Conservation (phyloP, 805 yeast genomes). For the Wilhelminamyces savonicus region DNA sequence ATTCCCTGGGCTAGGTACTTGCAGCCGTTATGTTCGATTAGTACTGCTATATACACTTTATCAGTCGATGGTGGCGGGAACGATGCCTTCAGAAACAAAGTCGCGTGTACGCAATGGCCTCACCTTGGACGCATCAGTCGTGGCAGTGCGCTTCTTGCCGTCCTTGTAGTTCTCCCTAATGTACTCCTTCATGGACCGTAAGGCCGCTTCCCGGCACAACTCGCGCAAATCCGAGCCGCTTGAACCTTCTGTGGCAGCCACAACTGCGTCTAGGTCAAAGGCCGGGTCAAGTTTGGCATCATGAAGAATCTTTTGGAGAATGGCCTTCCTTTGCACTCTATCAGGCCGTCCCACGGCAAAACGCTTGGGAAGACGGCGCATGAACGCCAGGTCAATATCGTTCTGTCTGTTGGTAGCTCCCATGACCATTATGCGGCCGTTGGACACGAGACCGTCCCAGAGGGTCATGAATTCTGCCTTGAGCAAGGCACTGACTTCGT, state of each 20-base stretch:
- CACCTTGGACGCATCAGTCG: constrained; percentile 31
- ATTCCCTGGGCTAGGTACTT: too few relatives aligned
- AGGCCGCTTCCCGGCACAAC: constrained; percentile 87
- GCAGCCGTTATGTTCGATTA: too few relatives aligned
- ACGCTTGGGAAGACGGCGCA: constrained; percentile 88
- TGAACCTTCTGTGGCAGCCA: constrained; percentile 54
- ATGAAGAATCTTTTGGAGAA: constrained; percentile 60
- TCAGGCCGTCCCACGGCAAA: constrained; percentile 75
- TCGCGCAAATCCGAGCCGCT: constrained; percentile 93
- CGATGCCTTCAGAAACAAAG: constrained; percentile 37
- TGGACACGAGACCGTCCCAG: constrained; percentile 86
- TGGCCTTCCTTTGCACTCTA: constrained; percentile 58
- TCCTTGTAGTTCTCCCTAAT: constrained; percentile 54
- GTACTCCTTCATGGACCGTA: constrained; percentile 81
- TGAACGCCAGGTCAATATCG: constrained; percentile 88
- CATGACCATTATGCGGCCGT: constrained; percentile 77
- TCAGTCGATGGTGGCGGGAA: constrained; percentile 10
- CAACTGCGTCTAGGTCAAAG: constrained; percentile 59
- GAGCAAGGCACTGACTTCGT: constrained; percentile 90
- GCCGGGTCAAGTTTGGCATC: constrained; percentile 54
- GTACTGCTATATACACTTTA: too few relatives aligned
- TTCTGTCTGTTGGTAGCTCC: constrained; percentile 94
- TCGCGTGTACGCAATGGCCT: constrained; percentile 63
- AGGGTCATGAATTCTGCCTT: constrained; percentile 97
- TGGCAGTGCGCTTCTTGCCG: constrained; percentile 7